Evolutionary conservation across 78 protist genomes (phyloP).

Genomic region (Diacronema lutheri): DNA sequence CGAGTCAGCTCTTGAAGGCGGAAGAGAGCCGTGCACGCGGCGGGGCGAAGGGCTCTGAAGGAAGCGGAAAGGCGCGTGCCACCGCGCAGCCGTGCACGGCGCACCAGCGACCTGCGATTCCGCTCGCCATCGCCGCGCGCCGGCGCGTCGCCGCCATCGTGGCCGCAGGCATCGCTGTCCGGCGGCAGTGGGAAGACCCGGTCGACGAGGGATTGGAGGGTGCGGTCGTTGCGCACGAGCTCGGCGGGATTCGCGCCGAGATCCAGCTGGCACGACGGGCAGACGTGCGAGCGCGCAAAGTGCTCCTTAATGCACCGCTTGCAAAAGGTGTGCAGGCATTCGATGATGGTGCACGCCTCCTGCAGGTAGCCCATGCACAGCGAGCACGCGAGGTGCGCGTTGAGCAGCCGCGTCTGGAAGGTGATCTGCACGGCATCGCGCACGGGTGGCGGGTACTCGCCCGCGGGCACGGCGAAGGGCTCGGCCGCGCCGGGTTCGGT

Average conservation of each 20-base stretch:
- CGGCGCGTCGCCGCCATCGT: no score
- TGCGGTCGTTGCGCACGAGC: constrained; percentile 1
- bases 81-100: no score
- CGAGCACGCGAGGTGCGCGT: background rate
- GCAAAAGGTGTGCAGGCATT: constrained; percentile 5
- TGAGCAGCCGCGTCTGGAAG: background rate
- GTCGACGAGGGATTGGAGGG: background rate
- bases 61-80: no score
- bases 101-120: no score
- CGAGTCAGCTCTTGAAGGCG: no score
- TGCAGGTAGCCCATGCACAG: constrained; percentile 4
- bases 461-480: background rate
- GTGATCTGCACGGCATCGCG: background rate
- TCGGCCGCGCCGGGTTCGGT: background rate
- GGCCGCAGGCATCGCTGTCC: no score
- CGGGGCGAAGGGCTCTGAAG: no score
- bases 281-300: background rate
- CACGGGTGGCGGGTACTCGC: background rate
- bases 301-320: background rate
- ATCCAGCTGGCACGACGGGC: background rate
- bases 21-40: no score
- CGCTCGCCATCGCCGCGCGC: no score
- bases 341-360: background rate
- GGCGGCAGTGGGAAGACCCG: background rate
- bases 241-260: background rate